Evolutionary conservation across 352 stramenopile genomes (phyloP), one percentile per base, ranked within the genome.

Genomic region (Phytopythium mirpurense): DNA sequence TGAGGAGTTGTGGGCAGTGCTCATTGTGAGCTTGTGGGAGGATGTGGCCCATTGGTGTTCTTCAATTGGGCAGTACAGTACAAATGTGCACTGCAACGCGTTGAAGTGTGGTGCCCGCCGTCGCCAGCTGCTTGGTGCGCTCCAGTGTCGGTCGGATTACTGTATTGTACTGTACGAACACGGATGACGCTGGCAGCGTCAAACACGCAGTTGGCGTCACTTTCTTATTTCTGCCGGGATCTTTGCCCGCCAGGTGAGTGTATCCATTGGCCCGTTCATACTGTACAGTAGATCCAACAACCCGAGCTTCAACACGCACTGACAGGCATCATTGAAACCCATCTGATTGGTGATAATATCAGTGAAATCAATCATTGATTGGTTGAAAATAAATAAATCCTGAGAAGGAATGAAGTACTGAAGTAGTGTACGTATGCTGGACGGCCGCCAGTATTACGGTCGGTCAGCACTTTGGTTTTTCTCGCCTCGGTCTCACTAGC

Each of bases 261-360:
- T 50, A 50, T n/a, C 43, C 43, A 43, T 16, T n/a, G n/a, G n/a
- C n/a, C n/a, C 29, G 5, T 26, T 5, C 8, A n/a, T 14, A 4
- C 40, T 7, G 40, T 45, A 45, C 37, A 12, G 21, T 31, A 45
- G 40, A 45, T 45, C 23, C 9, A 7, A 1, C 21, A 4, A 5
- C 7, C 16, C 15, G 19, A 16, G n/a, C 37, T 45, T 45, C 40
- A 45, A 45, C 40, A 5, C 9, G 16, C 29, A 11, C n/a, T 31
- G 41, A 47, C 2, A 7, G 41, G 23, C 41, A 47, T 47, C 23
- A 47, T 0, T 5, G 3, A 14, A 14, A 8, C 14, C 3, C 7
- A 31, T 16, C 19, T 21, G 48, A 54, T 45, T 54, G 48, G 48
- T 3, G 7, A 10, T 37, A 54, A 54, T 19, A 21, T 24, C 2